These are phyloP conservation scores for Patellaria atrata DNA, from an alignment of 495 filamentous ascomycete species.

Conservation along the genomic window DNA sequence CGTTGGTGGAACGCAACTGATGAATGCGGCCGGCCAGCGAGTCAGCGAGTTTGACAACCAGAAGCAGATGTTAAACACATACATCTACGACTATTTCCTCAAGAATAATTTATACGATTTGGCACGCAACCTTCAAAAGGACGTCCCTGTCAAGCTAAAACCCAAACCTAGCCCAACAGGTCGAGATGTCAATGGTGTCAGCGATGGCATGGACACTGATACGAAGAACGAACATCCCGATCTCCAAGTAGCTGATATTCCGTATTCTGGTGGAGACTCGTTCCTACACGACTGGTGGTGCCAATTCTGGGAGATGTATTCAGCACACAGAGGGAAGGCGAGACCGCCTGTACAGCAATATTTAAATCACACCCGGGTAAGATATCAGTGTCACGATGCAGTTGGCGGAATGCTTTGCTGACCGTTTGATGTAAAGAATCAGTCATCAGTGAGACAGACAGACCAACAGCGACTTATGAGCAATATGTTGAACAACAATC, in stretches of 20 bases:
- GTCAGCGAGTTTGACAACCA: slow-evolving; percentile 5
- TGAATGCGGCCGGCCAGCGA: slow-evolving; percentile 15
- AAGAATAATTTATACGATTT: slow-evolving; percentile 67
- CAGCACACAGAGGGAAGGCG: slow-evolving; percentile 54
- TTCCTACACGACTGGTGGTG: slow-evolving; percentile 93
- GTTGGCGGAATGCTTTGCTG: not conserved
- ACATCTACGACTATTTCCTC: slow-evolving; percentile 94
- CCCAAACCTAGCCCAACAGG: slow-evolving; percentile 20
- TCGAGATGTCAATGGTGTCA: slow-evolving; percentile 49
- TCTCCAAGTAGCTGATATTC: slow-evolving; percentile 39
- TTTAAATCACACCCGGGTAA: slow-evolving; percentile 69
- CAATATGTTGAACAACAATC: slow-evolving; percentile 40
- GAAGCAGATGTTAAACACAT: slow-evolving; percentile 54
- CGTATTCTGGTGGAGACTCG: no score
- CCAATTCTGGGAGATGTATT: slow-evolving; percentile 91
- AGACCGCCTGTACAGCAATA: slow-evolving; percentile 45
- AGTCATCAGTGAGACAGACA: slow-evolving; percentile 47
- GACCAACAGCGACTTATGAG: slow-evolving; percentile 53
- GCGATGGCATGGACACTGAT: slow-evolving; percentile 71
- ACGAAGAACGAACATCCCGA: slow-evolving; percentile 57
- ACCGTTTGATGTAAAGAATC: slow-evolving; percentile 35
- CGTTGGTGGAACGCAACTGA: slow-evolving; percentile 21
- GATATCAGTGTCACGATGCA: slow-evolving; percentile 14
- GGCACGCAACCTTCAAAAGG: slow-evolving; percentile 59
- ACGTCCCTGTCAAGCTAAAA: slow-evolving; percentile 39